Evolutionary conservation across 768 basidiomycete species (phyloP), one percentile per base, ranked within the genome.

Genomic region (Agrocybe praecox): DNA sequence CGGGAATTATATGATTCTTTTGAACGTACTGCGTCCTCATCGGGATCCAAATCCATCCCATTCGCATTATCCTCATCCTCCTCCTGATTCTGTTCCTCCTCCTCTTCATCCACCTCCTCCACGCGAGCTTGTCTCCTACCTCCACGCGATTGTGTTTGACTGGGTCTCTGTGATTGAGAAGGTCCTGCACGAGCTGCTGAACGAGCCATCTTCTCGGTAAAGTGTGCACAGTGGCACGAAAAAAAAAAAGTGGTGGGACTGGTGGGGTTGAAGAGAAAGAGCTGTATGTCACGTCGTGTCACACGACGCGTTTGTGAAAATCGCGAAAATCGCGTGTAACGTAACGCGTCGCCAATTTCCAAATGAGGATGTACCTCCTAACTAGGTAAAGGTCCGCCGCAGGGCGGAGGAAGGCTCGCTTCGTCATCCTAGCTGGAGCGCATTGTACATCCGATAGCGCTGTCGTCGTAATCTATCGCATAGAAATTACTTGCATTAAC

Each of bases 161-260:
- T 68, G 6, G 67, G 66, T 24, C 66, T 67, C 56, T 79, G 81
- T 8, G 78, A 74, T 71, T 76, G 59, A 69, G 81, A 66, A 6
- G 70, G 65, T 34, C 73, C 74, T 18, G 80, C 77, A 55, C 78
- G 71, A 33, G 72, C 69, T 8, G 70, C 62, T 19, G 74, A 69
- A 46, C 77, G 71, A 11, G 67, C 64, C 76, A 78, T 76, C 17
- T 33, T 33, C 29, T 22, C 22, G 12, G 12, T 34, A 50, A 22
- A 32, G 47, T n/a, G 23, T 26, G 21, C 47, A 22, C 15, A 36
- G 17, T 19, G 29, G 19, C 19, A 54, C 47, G 44, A 47, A 53
- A 32, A 52, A 29, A 42, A 19, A n/a, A n/a, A n/a, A n/a, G n/a
- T n/a, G n/a, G n/a, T n/a, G n/a, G n/a, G n/a, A n/a, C n/a, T n/a